Base-by-base conservation (phyloP, 2,329 filamentous ascomycete species). In the Graphilbum ipis-grandicollis region DNA sequence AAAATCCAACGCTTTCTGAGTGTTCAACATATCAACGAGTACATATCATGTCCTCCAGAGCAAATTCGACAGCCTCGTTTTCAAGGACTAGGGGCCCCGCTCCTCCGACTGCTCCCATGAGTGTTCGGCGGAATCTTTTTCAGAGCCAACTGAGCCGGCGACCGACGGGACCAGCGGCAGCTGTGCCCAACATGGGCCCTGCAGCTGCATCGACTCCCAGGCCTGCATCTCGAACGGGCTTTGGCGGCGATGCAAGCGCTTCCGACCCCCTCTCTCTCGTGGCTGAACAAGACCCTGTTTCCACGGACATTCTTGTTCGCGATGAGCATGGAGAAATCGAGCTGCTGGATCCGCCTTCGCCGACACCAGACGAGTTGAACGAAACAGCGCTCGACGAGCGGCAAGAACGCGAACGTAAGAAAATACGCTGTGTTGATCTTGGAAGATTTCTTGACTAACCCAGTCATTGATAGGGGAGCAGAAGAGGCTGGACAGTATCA, bases 251-350 rank as follows among this genome's bases (percentile, higher is more conserved):
- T 65, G 25, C 52, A 50, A 34, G 54, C 56, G 19, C 49, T 52
- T 1, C n/a, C 4, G 35, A 28, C 4, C 13, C 31, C 3, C 28
- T 13, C n/a, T 31, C 30, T 9, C 5, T n/a, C n/a, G n/a, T 23
- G 8, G 21, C n/a, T 5, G 32, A 33, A 2, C 37, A 39, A 10
- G 9, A 19, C 4, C 13, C 19, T 7, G 17, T 12, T 3, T 17
- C 30, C 5, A 21, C 15, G 4, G 71, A 75, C 45, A 76, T 79
- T 40, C 67, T 79, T 9, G 65, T 76, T 33, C 61, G 74, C 44
- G 67, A 77, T 47, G 58, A 66, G 52, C 66, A 75, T 47, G 74
- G 73, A 34, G 71, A 77, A 44, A 64, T 75, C 39, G 65, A 74
- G 50, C 54, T 77, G n/a, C 60, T 59, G 14, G 69, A 73, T 41